Conservation (phyloP, 768 basidiomycete genomes). For the Lactifluus echinatus region DNA sequence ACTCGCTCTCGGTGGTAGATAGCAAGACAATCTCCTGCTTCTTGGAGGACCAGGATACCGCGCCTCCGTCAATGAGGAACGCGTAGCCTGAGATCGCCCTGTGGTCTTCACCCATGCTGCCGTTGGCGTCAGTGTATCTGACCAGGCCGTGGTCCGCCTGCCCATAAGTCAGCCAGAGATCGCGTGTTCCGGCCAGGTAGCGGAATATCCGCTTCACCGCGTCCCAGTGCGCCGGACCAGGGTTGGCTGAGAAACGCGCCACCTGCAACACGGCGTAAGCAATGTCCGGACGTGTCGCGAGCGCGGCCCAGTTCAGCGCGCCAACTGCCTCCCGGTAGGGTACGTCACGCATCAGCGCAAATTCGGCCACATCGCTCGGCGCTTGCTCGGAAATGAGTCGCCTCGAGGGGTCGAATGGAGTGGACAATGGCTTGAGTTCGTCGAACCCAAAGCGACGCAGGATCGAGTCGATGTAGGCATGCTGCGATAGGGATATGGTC, state of each 20-base stretch:
- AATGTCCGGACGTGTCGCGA: too few relatives aligned
- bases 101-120: too few relatives aligned
- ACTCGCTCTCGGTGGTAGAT: not conserved
- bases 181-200: too few relatives aligned
- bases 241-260: too few relatives aligned
- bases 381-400: too few relatives aligned
- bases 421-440: too few relatives aligned
- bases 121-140: not conserved
- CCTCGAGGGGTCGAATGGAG: too few relatives aligned
- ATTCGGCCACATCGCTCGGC: not conserved
- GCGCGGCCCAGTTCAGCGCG: not conserved
- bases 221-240: not conserved
- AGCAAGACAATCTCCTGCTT: not conserved
- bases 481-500: slow-evolving; percentile 18
- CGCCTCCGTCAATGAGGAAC: not conserved
- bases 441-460: slow-evolving; percentile 1
- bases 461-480: slow-evolving; percentile 20
- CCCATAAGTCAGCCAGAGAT: not conserved
- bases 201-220: not conserved
- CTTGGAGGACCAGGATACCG: not conserved
- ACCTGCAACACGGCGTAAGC: too few relatives aligned
- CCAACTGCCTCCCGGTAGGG: not conserved
- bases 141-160: not conserved
- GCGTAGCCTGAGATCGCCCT: not conserved
- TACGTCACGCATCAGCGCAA: not conserved